Conservation (phyloP, 768 basidiomycete genomes). For the Naganishia vishniacii region DNA sequence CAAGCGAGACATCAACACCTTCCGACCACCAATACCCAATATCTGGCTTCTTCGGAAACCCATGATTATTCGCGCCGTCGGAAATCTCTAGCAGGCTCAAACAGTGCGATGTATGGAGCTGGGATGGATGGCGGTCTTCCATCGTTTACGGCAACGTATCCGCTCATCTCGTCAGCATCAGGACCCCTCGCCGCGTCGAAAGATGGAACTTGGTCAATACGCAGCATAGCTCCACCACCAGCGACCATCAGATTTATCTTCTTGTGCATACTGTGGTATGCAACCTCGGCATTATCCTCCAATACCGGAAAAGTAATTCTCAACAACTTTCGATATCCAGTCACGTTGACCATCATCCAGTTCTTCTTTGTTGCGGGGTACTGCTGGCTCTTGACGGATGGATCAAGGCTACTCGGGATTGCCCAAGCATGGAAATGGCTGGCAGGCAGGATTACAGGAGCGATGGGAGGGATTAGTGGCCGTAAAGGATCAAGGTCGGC, state of each 20-base stretch:
- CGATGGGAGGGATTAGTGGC: not conserved
- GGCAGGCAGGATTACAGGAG: not conserved
- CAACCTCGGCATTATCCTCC: conserved; percentile 82
- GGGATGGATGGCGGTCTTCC: not conserved
- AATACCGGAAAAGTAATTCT: conserved; percentile 96
- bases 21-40: not conserved
- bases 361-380: conserved; percentile 89
- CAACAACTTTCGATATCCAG: conserved; percentile 83
- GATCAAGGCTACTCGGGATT: conserved; percentile 16
- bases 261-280: conserved; percentile 87
- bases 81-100: conserved; percentile 1
- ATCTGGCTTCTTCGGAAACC: not conserved
- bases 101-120: not conserved
- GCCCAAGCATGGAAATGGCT: conserved; percentile 9
- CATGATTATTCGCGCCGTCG: conserved; percentile 2
- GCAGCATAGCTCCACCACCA: conserved; percentile 8
- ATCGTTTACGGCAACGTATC: not conserved
- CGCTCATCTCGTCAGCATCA: not conserved
- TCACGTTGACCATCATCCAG: conserved; percentile 95
- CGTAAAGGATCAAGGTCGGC: not conserved
- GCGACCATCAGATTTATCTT: conserved; percentile 58
- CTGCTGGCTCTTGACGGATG: conserved; percentile 72
- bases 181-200: not conserved
- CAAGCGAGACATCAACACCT: not conserved
- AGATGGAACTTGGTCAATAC: conserved; percentile 2